Evolutionary conservation across 2,329 filamentous ascomycete genomes (phyloP).

Genomic region (Epichloe bromicola): DNA sequence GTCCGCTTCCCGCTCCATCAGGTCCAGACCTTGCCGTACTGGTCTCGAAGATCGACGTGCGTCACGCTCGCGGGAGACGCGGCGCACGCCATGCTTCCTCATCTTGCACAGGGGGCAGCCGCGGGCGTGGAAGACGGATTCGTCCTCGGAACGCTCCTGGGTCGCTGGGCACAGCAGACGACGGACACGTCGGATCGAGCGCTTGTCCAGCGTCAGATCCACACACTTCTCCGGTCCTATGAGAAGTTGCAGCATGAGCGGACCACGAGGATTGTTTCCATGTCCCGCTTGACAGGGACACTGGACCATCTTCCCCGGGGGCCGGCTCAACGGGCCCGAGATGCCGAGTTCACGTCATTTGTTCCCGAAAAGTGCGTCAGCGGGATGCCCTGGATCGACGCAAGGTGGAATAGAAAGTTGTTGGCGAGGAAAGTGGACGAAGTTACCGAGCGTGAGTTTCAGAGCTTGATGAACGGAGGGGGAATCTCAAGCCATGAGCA

Average conservation of each 20-base stretch:
- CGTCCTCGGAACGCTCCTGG: constrained; percentile 16
- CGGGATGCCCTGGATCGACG: constrained; percentile 8
- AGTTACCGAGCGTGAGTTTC: constrained; percentile 4
- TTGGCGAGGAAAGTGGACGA: constrained; percentile 4
- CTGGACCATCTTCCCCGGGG: constrained; percentile 5
- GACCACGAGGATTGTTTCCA: constrained; percentile 2
- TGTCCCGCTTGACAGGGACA: constrained; percentile 3
- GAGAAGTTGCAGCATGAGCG: constrained; percentile 4
- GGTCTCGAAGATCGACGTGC: constrained; percentile 1
- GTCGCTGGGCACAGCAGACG: constrained; percentile 1
- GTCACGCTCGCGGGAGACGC: constrained; percentile 10
- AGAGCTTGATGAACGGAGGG: neutral
- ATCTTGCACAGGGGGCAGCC: constrained; percentile 15
- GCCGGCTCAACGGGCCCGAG: constrained; percentile 4
- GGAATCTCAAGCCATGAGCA: too few species aligned
- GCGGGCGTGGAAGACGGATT: constrained; percentile 15
- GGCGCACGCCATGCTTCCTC: constrained; percentile 12
- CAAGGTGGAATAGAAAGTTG: constrained; percentile 5
- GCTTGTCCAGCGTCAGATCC: neutral
- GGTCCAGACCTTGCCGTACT: constrained; percentile 4
- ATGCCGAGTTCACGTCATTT: constrained; percentile 3
- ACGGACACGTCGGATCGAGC: neutral
- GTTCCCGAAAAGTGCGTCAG: constrained; percentile 5
- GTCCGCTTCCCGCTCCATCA: constrained; percentile 5
- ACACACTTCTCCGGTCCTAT: constrained; percentile 2